Evolutionary conservation across 2,329 filamentous ascomycete species (phyloP), one percentile per base, ranked within the genome.

Genomic region (Sphaerostilbella broomeana): DNA sequence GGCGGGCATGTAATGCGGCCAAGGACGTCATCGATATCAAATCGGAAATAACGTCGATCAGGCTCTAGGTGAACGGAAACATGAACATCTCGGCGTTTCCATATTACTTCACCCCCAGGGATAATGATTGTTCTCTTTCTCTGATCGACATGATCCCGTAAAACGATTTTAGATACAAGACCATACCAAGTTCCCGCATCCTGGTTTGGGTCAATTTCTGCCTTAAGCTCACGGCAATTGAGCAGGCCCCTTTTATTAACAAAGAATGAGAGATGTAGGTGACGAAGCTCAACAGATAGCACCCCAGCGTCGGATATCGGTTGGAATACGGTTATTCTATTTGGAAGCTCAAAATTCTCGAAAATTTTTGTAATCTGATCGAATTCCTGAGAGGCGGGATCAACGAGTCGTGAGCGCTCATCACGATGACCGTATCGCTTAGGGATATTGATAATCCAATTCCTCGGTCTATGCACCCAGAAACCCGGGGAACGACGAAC

Each of bases 151-250:
- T 51, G 37, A n/a, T 72, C 68, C 0, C 68, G 63, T 11, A 81
- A 54, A 1, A 84, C 68, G 3, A 82, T 56, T 51, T 73, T 81
- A 52, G 71, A 79, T 2, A 58, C 42, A 1, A 84, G 59, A 0
- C 81, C 80, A 42, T 83, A 72, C 48, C 73, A 67, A 0, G 75
- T 77, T 0, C 79, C 80, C 0, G 69, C 58, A 35, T 81, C 71
- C 49, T 86, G 81, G 7, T 73, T 47, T 0, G 54, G 51, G 36
- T 80, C 75, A 1, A 86, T 61, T 28, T 73, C 65, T 0, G 70
- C 61, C 0, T 56, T 53, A 0, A 81, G 61, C 44, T 81, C 64
- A 0, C 36, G 55, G 13, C 65, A 79, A 11, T 67, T 46, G 0
- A 84, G 62, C 0, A 69, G 44, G 0, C 59, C 53, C 0, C 50